Conservation (phyloP, 2,329 filamentous ascomycete genomes). For the Neospermospora avenae region DNA sequence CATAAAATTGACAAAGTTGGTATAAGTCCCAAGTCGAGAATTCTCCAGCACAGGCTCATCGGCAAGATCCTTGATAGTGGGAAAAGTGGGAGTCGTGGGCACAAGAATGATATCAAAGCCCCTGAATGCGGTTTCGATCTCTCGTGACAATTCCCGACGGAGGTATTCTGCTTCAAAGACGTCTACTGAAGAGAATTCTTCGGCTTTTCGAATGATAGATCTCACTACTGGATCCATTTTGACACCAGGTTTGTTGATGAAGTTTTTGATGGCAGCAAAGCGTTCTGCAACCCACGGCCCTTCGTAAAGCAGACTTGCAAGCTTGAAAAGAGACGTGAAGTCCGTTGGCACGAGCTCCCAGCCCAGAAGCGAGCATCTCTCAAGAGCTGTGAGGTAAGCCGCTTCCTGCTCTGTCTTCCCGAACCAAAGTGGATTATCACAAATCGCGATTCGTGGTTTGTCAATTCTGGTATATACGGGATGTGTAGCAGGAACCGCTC, state of each 20-base stretch:
- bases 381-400: background rate
- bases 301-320: slow-evolving; percentile 7
- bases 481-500: background rate
- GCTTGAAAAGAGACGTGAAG: slow-evolving; percentile 1
- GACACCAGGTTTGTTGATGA: slow-evolving; percentile 1
- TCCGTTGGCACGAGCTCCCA: slow-evolving; percentile 4
- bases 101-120: slow-evolving; percentile 50
- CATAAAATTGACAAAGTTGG: slow-evolving; percentile 59
- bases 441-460: slow-evolving; percentile 1
- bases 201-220: background rate
- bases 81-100: slow-evolving; percentile 53
- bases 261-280: slow-evolving; percentile 6
- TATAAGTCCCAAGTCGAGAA: slow-evolving; percentile 52
- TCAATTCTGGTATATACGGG: background rate
- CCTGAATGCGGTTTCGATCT: slow-evolving; percentile 31
- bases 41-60: slow-evolving; percentile 52
- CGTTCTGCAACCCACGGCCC: slow-evolving; percentile 11
- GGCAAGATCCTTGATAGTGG: slow-evolving; percentile 48
- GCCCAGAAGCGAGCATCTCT: background rate
- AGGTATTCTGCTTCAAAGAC: slow-evolving; percentile 13
- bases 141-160: background rate
- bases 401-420: background rate
- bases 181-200: background rate
- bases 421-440: slow-evolving; percentile 7
- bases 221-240: slow-evolving; percentile 6